phyloP scores from a whole-genome alignment of 2,329 filamentous ascomycete species.

The Coniochaeta hoffmannii region DNA sequence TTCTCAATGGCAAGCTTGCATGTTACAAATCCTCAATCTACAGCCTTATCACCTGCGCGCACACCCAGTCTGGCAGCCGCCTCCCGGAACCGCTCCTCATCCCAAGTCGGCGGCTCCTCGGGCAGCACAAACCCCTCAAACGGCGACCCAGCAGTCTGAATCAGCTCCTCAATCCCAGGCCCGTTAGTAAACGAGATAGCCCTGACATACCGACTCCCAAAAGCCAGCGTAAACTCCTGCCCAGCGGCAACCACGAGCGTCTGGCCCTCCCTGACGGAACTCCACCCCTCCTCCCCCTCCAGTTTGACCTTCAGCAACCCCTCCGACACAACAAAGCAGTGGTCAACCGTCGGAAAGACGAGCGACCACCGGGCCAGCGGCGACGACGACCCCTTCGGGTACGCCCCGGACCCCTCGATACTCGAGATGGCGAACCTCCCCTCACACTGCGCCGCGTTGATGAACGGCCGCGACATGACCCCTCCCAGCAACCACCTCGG shows the following conservation, averaged over 20 bases:
- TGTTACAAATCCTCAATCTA: no score
- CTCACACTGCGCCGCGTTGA: conserved; percentile 36
- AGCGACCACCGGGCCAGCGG: conserved; percentile 26
- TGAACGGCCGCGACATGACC: conserved; percentile 37
- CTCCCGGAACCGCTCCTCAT: conserved; percentile 5
- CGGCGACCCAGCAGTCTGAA: conserved; percentile 27
- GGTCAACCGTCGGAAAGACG: conserved; percentile 39
- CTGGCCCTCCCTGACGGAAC: conserved; percentile 35
- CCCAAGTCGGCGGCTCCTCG: conserved; percentile 21
- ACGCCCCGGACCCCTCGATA: conserved; percentile 36
- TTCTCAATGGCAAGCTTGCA: no score
- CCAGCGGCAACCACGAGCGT: conserved; percentile 40
- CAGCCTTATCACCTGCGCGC: neutral
- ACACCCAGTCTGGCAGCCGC: neutral
- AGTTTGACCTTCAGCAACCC: conserved; percentile 35
- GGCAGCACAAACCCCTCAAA: conserved; percentile 29
- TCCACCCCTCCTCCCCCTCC: conserved; percentile 21
- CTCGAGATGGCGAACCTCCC: conserved; percentile 46
- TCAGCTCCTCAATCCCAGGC: conserved; percentile 37
- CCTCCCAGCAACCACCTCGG: conserved; percentile 38
- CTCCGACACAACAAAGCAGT: conserved; percentile 42
- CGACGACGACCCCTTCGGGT: conserved; percentile 20
- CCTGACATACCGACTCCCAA: conserved; percentile 37
- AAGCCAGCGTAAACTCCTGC: conserved; percentile 34
- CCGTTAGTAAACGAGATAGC: conserved; percentile 41